Conservation (phyloP, 331 rosid genomes). For the Erythrophleum ivorense region DNA sequence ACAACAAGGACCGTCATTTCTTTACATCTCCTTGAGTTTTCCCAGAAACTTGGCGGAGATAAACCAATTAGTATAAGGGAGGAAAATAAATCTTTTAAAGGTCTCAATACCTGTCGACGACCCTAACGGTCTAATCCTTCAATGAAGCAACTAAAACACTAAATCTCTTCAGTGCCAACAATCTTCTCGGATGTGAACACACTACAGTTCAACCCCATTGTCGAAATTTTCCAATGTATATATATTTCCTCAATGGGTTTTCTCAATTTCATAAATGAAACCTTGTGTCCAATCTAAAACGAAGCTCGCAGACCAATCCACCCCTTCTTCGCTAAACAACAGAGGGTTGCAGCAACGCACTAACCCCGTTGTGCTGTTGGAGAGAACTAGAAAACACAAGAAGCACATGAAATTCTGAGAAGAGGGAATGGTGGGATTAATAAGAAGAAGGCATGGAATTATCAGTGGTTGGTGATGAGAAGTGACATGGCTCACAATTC, state of each 20-base stretch:
- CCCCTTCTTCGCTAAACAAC: constrained; percentile 26
- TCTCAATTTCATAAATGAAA: constrained; percentile 42
- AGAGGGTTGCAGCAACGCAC: constrained; percentile 35
- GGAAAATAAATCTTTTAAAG: constrained; percentile 24
- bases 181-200: constrained; percentile 40
- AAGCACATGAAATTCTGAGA: constrained; percentile 60
- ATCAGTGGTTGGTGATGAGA: constrained; percentile 68
- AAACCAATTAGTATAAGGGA: background rate
- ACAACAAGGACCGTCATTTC: constrained; percentile 18
- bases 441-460: constrained; percentile 60
- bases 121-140: constrained; percentile 34
- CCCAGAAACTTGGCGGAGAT: constrained; percentile 35
- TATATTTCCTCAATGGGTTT: constrained; percentile 34
- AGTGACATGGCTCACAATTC: constrained; percentile 53
- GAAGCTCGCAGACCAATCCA: constrained; percentile 16
- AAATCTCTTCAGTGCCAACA: constrained; percentile 50
- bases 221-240: constrained; percentile 23
- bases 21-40: constrained; percentile 18
- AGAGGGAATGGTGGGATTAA: constrained; percentile 50
- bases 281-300: constrained; percentile 38
- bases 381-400: constrained; percentile 48
- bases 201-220: constrained; percentile 44
- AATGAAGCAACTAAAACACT: constrained; percentile 39
- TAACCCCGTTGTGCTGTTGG: constrained; percentile 33
- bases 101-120: constrained; percentile 42